phyloP scores from a whole-genome alignment of 1,284 basidiomycete genomes.

The Microbotryum scabiosae region DNA sequence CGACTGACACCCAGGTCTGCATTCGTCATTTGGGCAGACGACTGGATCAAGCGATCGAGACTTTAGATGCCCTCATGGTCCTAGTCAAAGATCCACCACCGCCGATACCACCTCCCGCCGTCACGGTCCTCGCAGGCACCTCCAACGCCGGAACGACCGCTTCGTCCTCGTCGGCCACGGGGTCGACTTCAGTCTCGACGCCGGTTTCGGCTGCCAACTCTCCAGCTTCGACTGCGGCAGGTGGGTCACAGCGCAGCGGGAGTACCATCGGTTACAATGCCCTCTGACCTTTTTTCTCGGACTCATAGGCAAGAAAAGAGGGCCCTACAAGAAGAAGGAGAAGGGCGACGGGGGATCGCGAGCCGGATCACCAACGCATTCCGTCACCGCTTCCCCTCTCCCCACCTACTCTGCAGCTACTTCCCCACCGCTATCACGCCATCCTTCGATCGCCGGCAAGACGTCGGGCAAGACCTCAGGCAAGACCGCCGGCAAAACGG shows the following conservation, averaged over 20 bases:
- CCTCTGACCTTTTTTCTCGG: not conserved
- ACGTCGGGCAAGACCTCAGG: not conserved
- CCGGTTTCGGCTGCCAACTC: too few species aligned
- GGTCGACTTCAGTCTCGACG: too few species aligned
- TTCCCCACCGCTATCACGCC: conserved; percentile 4
- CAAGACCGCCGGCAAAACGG: too few species aligned
- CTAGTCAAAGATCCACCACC: not conserved
- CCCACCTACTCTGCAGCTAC: not conserved
- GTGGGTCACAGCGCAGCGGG: too few species aligned
- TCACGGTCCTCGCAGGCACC: too few species aligned
- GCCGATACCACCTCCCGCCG: too few species aligned
- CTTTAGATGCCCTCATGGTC: conserved; percentile 7
- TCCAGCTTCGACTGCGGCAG: too few species aligned
- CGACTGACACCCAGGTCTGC: not conserved
- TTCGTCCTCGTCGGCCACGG: too few species aligned
- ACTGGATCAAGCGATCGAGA: conserved; percentile 14
- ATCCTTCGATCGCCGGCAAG: not conserved
- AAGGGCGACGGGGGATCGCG: conserved; percentile 13
- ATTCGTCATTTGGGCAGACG: conserved; percentile 3
- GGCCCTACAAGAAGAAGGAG: conserved; percentile 15
- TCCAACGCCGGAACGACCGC: too few species aligned
- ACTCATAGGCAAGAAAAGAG: conserved; percentile 3
- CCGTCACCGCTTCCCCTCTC: conserved; percentile 11
- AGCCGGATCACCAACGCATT: conserved; percentile 15
- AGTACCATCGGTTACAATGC: not conserved